Evolutionary conservation across 208 protist species (phyloP).

Genomic region (Balamuthia mandrillaris): DNA sequence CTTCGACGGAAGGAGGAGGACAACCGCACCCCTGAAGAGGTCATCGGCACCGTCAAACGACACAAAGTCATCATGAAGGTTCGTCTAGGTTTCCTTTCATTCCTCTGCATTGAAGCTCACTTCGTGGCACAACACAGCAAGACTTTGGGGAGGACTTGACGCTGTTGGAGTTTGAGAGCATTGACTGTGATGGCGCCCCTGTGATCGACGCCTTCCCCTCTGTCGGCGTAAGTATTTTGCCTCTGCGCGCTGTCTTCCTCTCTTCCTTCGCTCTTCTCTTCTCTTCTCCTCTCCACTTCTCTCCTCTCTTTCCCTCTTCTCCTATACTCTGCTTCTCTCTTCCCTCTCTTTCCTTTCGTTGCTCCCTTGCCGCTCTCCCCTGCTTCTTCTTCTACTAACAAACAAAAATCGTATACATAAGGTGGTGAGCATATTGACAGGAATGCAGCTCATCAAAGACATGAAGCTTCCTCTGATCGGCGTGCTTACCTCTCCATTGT

Average conservation of each 20-base stretch:
- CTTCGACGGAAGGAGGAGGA: too few species aligned
- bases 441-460: not conserved
- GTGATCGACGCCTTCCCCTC: conserved; percentile 3
- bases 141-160: not conserved
- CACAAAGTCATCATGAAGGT: not conserved
- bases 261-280: not conserved
- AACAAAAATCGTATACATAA: too few species aligned
- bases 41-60: not conserved
- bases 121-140: not conserved
- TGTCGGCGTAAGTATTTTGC: not conserved
- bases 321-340: too few species aligned
- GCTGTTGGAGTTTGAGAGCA: not conserved
- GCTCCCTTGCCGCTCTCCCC: too few species aligned
- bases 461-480: not conserved
- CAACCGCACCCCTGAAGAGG: too few species aligned
- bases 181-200: not conserved
- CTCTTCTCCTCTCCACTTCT: not conserved
- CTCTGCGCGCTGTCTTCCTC: not conserved
- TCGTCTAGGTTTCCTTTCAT: not conserved
- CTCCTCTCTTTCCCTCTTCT: too few species aligned
- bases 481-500: not conserved
- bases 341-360: too few species aligned
- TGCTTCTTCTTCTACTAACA: too few species aligned
- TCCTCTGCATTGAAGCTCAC: not conserved
- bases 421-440: too few species aligned